Evolutionary conservation across 108 stramenopile species (phyloP).

Genomic region (Nitzschia inconspicua): DNA sequence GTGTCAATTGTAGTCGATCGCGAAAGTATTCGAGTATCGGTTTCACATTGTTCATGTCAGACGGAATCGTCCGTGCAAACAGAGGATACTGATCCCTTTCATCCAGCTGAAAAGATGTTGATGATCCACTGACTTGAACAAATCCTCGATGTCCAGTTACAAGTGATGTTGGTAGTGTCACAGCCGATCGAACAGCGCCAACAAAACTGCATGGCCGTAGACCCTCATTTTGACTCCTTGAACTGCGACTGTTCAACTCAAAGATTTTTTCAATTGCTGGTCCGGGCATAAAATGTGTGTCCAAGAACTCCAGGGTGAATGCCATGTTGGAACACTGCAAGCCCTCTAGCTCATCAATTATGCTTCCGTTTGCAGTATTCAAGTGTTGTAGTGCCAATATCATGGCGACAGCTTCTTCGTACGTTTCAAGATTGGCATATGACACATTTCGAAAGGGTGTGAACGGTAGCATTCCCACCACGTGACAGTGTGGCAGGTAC

Average conservation of each 20-base stretch:
- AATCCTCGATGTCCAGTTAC: slow-evolving; percentile 47
- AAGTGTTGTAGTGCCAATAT: background rate
- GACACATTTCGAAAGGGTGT: background rate
- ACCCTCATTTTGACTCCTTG: background rate
- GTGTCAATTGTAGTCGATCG: slow-evolving; percentile 11
- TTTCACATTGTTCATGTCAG: slow-evolving; percentile 29
- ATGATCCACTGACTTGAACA: slow-evolving; percentile 37
- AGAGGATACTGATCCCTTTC: slow-evolving; percentile 39
- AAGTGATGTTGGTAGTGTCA: slow-evolving; percentile 34
- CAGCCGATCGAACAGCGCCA: slow-evolving; percentile 29
- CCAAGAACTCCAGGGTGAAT: slow-evolving; percentile 1
- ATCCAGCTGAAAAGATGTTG: slow-evolving; percentile 31
- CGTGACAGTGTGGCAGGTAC: background rate
- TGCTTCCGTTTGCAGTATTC: background rate
- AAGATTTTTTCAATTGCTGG: background rate
- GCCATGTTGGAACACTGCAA: background rate
- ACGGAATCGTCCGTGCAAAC: slow-evolving; percentile 45
- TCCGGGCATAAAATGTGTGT: background rate
- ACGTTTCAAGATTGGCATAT: background rate
- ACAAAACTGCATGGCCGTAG: slow-evolving; percentile 41
- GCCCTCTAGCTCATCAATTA: background rate
- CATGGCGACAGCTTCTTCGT: background rate
- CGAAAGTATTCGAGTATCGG: slow-evolving; percentile 26
- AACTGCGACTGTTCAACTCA: background rate
- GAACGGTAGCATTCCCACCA: background rate